Evolutionary conservation across 805 yeast species (phyloP).

Genomic region (Lipomyces starkeyi): DNA sequence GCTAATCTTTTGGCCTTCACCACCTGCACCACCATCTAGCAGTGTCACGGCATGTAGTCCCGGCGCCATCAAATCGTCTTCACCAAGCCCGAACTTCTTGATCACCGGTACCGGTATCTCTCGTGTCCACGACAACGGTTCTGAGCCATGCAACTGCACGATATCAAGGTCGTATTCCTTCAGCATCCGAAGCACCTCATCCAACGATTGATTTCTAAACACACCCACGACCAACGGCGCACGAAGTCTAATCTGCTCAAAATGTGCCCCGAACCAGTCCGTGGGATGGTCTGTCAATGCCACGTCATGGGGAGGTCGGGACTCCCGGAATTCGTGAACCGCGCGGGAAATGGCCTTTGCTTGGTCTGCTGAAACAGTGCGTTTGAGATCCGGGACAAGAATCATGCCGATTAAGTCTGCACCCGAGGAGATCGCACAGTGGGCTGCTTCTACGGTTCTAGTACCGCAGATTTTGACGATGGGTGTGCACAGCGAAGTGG

Average conservation of each 20-base stretch:
- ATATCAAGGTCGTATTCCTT: constrained; percentile 64
- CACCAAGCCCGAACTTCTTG: constrained; percentile 70
- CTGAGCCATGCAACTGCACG: constrained; percentile 88
- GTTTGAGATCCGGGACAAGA: constrained; percentile 77
- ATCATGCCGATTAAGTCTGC: constrained; percentile 85
- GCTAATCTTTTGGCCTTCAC: constrained; percentile 81
- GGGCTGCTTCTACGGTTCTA: constrained; percentile 69
- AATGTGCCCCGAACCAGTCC: constrained; percentile 31
- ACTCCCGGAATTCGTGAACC: constrained; percentile 38
- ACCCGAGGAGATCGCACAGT: constrained; percentile 68
- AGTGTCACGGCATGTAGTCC: constrained; percentile 62
- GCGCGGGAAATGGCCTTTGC: constrained; percentile 56
- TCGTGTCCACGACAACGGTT: constrained; percentile 56
- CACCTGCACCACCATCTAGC: constrained; percentile 76
- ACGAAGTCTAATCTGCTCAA: constrained; percentile 14
- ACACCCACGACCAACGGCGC: constrained; percentile 86
- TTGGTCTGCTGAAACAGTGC: constrained; percentile 62
- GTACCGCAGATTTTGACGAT: constrained; percentile 90
- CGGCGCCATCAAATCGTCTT: constrained; percentile 43
- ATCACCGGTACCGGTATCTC: constrained; percentile 64
- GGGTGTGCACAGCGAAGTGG: not conserved
- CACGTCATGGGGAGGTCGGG: not conserved
- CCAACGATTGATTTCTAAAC: constrained; percentile 78
- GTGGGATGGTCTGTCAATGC: not conserved
- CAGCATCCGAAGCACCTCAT: constrained; percentile 57